A percentile compares a stretch with the other conserved stretches of the same genome.
phyloP scores from a whole-genome alignment of 78 protist species.

The Dictyostelium brefeldianum region DNA sequence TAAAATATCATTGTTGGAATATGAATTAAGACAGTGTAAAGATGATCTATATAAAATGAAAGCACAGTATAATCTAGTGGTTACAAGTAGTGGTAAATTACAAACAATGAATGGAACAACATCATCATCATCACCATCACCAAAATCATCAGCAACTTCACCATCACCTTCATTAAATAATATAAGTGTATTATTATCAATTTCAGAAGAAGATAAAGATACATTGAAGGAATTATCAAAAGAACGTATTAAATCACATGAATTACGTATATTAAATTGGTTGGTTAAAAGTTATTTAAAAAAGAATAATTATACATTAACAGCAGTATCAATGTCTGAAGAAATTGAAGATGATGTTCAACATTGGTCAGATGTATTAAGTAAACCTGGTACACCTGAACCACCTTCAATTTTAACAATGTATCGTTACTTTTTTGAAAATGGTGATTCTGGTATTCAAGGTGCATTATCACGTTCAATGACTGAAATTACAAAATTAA shows the following conservation, averaged over 20 bases:
- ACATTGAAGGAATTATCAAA: conserved; percentile 32
- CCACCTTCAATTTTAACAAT: conserved; percentile 69
- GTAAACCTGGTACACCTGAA: conserved; percentile 17
- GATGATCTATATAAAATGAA: conserved; percentile 27
- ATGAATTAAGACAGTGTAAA: conserved; percentile 63
- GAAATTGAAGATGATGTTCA: conserved; percentile 50
- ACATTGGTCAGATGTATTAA: conserved; percentile 37
- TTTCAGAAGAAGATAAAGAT: conserved; percentile 29
- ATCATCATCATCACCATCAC: neutral
- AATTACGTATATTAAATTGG: conserved; percentile 39
- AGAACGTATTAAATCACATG: conserved; percentile 64
- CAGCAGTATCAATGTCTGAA: conserved; percentile 66
- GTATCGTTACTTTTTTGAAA: conserved; percentile 72
- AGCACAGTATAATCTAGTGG: neutral
- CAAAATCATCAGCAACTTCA: neutral
- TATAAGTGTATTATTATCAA: neutral
- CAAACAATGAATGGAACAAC: neutral
- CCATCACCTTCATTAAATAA: neutral
- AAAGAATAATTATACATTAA: conserved; percentile 36
- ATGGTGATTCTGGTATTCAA: conserved; percentile 74
- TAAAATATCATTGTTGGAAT: conserved; percentile 59
- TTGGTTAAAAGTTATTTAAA: conserved; percentile 34
- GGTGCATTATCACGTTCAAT: conserved; percentile 63
- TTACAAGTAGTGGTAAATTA: neutral
- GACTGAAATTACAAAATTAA: conserved; percentile 67